Conservation (phyloP, 768 basidiomycete species). For the Lactarius indigo region DNA sequence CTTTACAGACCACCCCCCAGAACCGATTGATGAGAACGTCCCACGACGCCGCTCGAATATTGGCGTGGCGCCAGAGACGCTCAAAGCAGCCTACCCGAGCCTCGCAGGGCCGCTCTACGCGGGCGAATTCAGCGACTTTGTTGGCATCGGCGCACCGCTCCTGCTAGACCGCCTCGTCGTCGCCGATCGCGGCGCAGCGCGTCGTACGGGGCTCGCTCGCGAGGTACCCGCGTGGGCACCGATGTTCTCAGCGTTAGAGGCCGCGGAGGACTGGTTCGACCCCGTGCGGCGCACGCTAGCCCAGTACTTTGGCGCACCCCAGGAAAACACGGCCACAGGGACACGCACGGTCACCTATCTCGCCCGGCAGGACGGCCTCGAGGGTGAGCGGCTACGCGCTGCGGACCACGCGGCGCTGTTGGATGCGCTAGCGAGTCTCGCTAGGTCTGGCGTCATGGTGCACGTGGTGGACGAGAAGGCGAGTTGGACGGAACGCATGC, state of each 20-base stretch:
- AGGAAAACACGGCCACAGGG: conserved; percentile 17
- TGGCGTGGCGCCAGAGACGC: conserved; percentile 27
- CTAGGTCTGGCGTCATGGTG: conserved; percentile 22
- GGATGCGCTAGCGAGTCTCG: conserved; percentile 50
- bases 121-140: conserved; percentile 77
- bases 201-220: conserved; percentile 14
- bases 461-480: conserved; percentile 17
- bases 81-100: conserved; percentile 70
- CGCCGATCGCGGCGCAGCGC: conserved; percentile 70
- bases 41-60: conserved; percentile 35
- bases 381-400: conserved; percentile 45
- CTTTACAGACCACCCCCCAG: conserved; percentile 44
- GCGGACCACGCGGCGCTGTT: conserved; percentile 62
- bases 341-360: conserved; percentile 65
- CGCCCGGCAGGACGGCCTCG: conserved; percentile 51
- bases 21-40: conserved; percentile 29
- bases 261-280: conserved; percentile 37
- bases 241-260: conserved; percentile 37
- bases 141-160: conserved; percentile 63
- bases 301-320: conserved; percentile 38
- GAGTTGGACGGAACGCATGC: conserved; percentile 23
- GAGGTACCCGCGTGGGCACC: conserved; percentile 34
- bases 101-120: conserved; percentile 57
- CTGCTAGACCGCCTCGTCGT: conserved; percentile 74
- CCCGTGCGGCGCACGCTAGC: conserved; percentile 45